A percentile compares a stretch with the other conserved stretches of the same genome.
Evolutionary conservation across 176 grass and related monocot genomes (phyloP).

Genomic region (Eragrostis nindensis): DNA sequence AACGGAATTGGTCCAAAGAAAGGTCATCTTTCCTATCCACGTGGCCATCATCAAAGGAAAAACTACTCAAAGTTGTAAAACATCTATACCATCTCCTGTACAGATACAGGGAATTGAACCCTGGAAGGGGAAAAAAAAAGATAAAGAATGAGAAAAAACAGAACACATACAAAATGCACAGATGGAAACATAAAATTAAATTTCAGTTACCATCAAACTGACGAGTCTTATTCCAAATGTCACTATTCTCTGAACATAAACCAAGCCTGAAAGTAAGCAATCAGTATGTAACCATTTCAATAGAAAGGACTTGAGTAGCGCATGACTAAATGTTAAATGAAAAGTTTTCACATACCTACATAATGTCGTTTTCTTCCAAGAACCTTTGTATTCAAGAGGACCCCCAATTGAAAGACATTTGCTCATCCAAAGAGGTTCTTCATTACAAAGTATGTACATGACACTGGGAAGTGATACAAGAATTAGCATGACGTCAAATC

Average conservation of each 20-base stretch:
- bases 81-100: constrained; percentile 97
- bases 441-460: constrained; percentile 97
- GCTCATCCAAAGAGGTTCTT: constrained; percentile 97
- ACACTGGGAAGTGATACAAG: constrained; percentile 61
- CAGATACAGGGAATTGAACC: constrained; percentile 83
- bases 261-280: constrained; percentile 66
- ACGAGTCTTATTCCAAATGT: constrained; percentile 53
- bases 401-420: constrained; percentile 87
- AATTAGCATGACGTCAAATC: constrained; percentile 14
- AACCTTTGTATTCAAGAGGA: constrained; percentile 74
- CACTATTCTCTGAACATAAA: constrained; percentile 52
- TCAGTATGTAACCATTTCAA: constrained; percentile 26
- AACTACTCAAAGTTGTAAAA: constrained; percentile 74
- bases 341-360: constrained; percentile 52
- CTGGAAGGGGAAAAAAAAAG: constrained; percentile 51
- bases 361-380: constrained; percentile 82
- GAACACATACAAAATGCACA: background rate
- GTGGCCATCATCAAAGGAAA: constrained; percentile 71
- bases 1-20: constrained; percentile 76
- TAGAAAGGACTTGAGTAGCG: background rate
- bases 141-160: constrained; percentile 35
- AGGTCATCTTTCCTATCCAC: constrained; percentile 77
- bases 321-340: background rate
- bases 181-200: constrained; percentile 19
- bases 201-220: constrained; percentile 95